These are phyloP conservation scores for Fusarium agapanthi DNA, from an alignment of 2,329 filamentous ascomycete species.

Conservation along the genomic window DNA sequence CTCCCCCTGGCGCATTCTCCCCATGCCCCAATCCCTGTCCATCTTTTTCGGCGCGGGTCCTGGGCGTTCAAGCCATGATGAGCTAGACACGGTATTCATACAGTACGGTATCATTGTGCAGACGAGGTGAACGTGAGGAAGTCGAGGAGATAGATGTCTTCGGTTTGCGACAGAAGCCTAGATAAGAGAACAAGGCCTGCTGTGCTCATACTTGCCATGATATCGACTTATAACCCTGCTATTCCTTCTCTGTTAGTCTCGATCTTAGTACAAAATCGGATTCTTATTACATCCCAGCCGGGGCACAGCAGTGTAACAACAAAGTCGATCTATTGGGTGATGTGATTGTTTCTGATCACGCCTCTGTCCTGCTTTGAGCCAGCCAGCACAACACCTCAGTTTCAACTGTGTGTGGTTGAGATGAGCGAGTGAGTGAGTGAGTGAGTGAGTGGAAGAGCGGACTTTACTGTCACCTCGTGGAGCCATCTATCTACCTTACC, in stretches of 20 bases:
- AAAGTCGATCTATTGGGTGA: slow-evolving; percentile 26
- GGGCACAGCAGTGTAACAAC: slow-evolving; percentile 32
- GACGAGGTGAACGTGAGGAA: background rate
- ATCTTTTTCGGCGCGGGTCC: slow-evolving; percentile 21
- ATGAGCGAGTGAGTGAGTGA: background rate
- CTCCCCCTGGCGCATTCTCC: slow-evolving; percentile 17
- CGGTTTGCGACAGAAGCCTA: background rate
- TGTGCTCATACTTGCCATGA: background rate
- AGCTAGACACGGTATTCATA: slow-evolving; percentile 33
- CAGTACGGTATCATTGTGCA: slow-evolving; percentile 15
- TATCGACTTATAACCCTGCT: background rate
- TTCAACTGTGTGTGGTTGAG: background rate
- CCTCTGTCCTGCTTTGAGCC: slow-evolving; percentile 8
- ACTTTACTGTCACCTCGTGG: background rate
- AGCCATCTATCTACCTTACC: background rate
- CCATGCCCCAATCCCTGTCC: slow-evolving; percentile 34
- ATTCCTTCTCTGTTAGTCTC: background rate
- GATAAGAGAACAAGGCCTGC: background rate
- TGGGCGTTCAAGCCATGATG: slow-evolving; percentile 36
- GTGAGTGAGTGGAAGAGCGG: background rate
- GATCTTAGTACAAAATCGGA: background rate
- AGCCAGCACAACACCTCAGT: slow-evolving; percentile 21
- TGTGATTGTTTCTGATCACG: slow-evolving; percentile 34
- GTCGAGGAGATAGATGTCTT: background rate
- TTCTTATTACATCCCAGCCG: background rate